Percentiles rank a stretch among this genome's conserved stretches.
These are phyloP conservation scores for Kazachstania martiniae DNA, from an alignment of 805 yeast species.

Conservation along the genomic window DNA sequence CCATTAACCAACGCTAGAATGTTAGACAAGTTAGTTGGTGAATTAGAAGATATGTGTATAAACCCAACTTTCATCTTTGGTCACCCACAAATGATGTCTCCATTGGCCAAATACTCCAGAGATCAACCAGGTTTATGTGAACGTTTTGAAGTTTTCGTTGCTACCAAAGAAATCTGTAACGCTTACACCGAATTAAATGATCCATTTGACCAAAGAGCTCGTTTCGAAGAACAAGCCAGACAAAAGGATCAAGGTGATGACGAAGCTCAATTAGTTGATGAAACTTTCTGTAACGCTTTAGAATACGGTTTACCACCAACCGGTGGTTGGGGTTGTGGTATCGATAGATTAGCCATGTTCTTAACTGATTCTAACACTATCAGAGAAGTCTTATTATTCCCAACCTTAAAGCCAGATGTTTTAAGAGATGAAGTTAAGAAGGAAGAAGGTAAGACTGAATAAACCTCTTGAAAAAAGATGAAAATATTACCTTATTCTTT, in stretches of 20 bases:
- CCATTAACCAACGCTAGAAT: constrained; percentile 96
- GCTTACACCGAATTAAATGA: constrained; percentile 98
- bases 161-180: constrained; percentile 95
- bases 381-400: constrained; percentile 96
- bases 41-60: constrained; percentile 85
- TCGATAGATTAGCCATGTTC: constrained; percentile 96
- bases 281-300: constrained; percentile 92
- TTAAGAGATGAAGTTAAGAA: constrained; percentile 27
- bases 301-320: constrained; percentile 99
- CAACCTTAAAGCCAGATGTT: constrained; percentile 93
- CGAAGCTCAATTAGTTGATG: constrained; percentile 95
- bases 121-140: constrained; percentile 90
- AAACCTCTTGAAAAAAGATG: too few species aligned
- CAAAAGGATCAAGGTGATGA: constrained; percentile 99
- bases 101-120: constrained; percentile 94
- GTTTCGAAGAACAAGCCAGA: constrained; percentile 98
- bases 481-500: too few species aligned
- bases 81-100: constrained; percentile 99
- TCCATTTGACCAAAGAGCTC: constrained; percentile 94
- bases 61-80: constrained; percentile 98
- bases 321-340: constrained; percentile 99
- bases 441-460: too few species aligned
- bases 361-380: constrained; percentile 92
- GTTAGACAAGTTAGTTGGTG: constrained; percentile 97
- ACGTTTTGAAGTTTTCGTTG: constrained; percentile 96